Percentiles rank a stretch among this genome's conserved stretches.
Evolutionary conservation across 2,329 filamentous ascomycete genomes (phyloP).

Genomic region (Amauroascus verrucosus): DNA sequence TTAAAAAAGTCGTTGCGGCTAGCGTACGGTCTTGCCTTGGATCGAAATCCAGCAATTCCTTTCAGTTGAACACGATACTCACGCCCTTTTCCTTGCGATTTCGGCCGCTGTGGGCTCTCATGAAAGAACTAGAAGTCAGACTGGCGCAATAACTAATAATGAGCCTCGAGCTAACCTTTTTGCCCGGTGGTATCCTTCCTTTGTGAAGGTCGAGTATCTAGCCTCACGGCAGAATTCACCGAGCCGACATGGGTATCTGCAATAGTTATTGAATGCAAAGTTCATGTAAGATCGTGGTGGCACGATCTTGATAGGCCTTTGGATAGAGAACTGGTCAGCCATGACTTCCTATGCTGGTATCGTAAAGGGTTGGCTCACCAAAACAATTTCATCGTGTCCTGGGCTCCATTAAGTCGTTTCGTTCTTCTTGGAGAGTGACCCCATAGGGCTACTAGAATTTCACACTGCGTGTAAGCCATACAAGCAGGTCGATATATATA

Average conservation of each 20-base stretch:
- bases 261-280: background rate
- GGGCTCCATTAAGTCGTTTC: too few species aligned
- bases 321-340: background rate
- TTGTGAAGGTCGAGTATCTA: background rate
- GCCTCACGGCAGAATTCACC: too few species aligned
- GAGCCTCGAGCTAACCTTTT: background rate
- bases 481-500: too few species aligned
- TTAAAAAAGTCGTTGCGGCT: background rate
- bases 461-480: too few species aligned
- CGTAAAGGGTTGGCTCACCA: background rate
- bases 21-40: background rate
- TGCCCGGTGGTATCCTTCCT: background rate
- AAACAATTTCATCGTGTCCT: background rate
- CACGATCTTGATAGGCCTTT: background rate
- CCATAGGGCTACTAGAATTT: too few species aligned
- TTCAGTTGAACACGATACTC: background rate
- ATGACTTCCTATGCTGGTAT: background rate
- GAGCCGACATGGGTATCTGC: too few species aligned
- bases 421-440: too few species aligned
- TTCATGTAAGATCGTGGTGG: background rate
- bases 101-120: too few species aligned
- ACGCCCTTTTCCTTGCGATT: background rate
- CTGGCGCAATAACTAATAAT: too few species aligned
- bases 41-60: background rate
- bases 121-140: too few species aligned